Evolutionary conservation across 768 basidiomycete species (phyloP), one percentile per base, ranked within the genome.

Genomic region (Tylopilus vinaceipallidus): DNA sequence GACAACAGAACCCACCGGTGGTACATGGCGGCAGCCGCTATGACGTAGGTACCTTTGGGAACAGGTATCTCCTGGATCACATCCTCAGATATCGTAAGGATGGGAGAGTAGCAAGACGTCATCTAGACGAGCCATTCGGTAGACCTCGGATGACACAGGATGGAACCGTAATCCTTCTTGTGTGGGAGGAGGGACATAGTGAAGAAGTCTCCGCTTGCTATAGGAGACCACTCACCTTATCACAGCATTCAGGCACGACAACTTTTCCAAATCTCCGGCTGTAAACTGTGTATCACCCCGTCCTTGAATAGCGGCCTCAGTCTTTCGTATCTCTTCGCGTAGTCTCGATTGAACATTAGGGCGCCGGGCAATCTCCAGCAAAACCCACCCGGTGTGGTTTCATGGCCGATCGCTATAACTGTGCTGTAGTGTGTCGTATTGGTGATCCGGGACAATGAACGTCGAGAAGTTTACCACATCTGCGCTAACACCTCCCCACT

Each of bases 361-460:
- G 51, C 82, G 67, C 27, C 71, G 74, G 1, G 82, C 76, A 11
- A 91, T 72, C 55, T 84, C 81, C 43, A 83, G 71, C 2, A 89
- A 65, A 4, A 76, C 75, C 82, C 82, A 89, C 42, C 75, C 68
- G 20, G 80, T 49, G 78, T 82, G 4, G 82, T 84, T 62, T 86
- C 84, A 62, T 86, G 77, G 3, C 74, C 75, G 39, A 73, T 73
- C 4, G 79, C 52, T 4, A 78, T 60, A 16, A 78, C 68, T 14
- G 73, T 76, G 16, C 75, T 76, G n/a, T 11, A n/a, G n/a, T 20
- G n/a, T 12, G 12, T 16, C 13, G 11, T 13, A 41, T 52, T 19
- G n/a, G 4, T 12, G 23, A 38, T n/a, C 10, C 14, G 13, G n/a
- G 16, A 19, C 24, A 4, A 12, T 6, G 11, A 3, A 27, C n/a